A percentile compares a stretch with the other conserved stretches of the same genome.
Evolutionary conservation across 192 early-diverging fungal species (phyloP).

Genomic region (Podochytrium sp.): DNA sequence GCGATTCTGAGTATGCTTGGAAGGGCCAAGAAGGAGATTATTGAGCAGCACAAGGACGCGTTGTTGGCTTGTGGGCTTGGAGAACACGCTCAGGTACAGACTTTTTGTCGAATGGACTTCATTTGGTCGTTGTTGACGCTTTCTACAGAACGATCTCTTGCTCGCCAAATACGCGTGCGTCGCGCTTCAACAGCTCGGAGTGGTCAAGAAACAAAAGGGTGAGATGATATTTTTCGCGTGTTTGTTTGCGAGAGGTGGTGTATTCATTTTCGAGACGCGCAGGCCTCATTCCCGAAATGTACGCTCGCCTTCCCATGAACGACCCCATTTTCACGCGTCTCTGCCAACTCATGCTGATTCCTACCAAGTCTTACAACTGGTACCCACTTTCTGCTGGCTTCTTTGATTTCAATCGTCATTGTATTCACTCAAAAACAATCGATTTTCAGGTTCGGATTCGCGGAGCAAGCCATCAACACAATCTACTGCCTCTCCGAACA

Average conservation of each 20-base stretch:
- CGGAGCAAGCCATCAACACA: constrained; percentile 93
- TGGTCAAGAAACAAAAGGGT: constrained; percentile 69
- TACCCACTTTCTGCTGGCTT: too few species aligned
- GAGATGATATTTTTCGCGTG: not conserved
- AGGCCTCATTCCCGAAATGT: constrained; percentile 34
- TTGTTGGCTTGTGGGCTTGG: constrained; percentile 86
- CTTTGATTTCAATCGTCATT: too few species aligned
- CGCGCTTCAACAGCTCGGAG: constrained; percentile 82
- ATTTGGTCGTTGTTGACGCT: constrained; percentile 10
- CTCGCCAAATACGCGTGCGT: constrained; percentile 92
- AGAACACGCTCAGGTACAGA: constrained; percentile 69
- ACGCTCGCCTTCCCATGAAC: constrained; percentile 53
- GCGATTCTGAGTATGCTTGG: constrained; percentile 94
- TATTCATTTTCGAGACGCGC: not conserved
- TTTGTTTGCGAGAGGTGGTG: not conserved
- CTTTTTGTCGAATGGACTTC: not conserved
- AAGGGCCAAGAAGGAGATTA: constrained; percentile 80
- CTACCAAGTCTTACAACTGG: constrained; percentile 37
- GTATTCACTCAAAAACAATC: too few species aligned
- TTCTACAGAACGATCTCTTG: constrained; percentile 70
- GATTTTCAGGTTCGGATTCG: constrained; percentile 91
- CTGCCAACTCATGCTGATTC: constrained; percentile 43
- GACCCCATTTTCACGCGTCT: constrained; percentile 64
- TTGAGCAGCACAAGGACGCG: constrained; percentile 83
- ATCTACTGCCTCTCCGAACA: constrained; percentile 90